Percentiles rank a stretch among this genome's conserved stretches.
phyloP scores from a whole-genome alignment of 129 eudicot species.

The Tagetes erecta region DNA sequence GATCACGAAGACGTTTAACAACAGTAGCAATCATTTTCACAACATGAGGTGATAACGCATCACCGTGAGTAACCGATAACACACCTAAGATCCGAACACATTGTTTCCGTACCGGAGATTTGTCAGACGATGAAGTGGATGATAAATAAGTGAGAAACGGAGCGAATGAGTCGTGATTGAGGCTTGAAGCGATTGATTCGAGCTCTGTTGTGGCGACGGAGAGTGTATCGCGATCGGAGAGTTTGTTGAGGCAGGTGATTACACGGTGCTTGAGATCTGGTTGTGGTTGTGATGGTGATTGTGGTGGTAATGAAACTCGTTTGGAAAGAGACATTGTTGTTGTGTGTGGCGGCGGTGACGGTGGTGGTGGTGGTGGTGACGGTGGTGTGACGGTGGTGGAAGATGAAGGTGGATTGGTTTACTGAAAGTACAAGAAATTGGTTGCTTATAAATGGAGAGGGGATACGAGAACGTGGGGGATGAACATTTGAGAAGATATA shows the following conservation, averaged over 20 bases:
- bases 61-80: constrained; percentile 56
- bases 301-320: constrained; percentile 32
- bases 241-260: constrained; percentile 61
- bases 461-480: constrained; percentile 34
- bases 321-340: constrained; percentile 37
- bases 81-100: constrained; percentile 60
- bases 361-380: not conserved
- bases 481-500: constrained; percentile 15
- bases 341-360: not conserved
- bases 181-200: constrained; percentile 53
- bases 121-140: constrained; percentile 61
- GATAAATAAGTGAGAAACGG: constrained; percentile 68
- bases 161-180: constrained; percentile 46
- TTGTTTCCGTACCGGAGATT: constrained; percentile 72
- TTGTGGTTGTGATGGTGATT: constrained; percentile 34
- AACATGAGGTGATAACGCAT: constrained; percentile 60
- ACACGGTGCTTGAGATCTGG: constrained; percentile 62
- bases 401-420: not conserved
- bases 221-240: constrained; percentile 85
- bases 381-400: not conserved
- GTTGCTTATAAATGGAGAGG: constrained; percentile 30
- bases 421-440: constrained; percentile 28
- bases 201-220: constrained; percentile 70
- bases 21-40: constrained; percentile 56
- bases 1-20: constrained; percentile 75